Conservation (phyloP, 106 monocot species). For the Dendrobium huoshanense region DNA sequence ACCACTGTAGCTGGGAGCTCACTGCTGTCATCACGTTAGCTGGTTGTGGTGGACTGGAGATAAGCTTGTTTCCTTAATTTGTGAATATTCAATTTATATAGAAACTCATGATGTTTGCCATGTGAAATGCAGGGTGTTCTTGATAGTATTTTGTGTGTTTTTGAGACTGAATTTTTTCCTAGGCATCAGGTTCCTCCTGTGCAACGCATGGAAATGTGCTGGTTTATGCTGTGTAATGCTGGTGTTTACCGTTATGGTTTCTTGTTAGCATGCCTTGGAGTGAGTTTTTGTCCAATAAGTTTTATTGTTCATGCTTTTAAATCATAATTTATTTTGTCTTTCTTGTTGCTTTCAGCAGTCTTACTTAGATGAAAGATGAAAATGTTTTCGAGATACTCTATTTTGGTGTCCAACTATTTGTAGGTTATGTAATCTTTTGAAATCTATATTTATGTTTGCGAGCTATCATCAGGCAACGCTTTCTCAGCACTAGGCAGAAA, state of each 20-base stretch:
- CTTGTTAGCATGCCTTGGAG: not conserved
- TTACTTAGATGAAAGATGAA: not conserved
- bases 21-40: not conserved
- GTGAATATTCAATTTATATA: not conserved
- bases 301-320: not conserved
- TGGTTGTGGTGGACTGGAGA: not conserved
- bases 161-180: not conserved
- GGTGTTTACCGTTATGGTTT: not conserved
- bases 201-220: not conserved
- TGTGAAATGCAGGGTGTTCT: not conserved
- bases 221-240: not conserved
- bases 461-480: constrained; percentile 57
- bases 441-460: constrained; percentile 7
- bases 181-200: not conserved
- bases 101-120: not conserved
- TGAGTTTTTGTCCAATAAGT: not conserved
- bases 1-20: not conserved
- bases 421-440: not conserved
- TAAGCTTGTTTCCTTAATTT: not conserved
- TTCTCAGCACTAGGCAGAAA: constrained; percentile 77
- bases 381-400: not conserved
- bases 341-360: not conserved
- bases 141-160: not conserved
- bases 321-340: not conserved
- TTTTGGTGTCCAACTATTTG: not conserved